These are phyloP conservation scores for Didymella pomorum DNA, from an alignment of 2,329 filamentous ascomycete genomes.

Conservation along the genomic window DNA sequence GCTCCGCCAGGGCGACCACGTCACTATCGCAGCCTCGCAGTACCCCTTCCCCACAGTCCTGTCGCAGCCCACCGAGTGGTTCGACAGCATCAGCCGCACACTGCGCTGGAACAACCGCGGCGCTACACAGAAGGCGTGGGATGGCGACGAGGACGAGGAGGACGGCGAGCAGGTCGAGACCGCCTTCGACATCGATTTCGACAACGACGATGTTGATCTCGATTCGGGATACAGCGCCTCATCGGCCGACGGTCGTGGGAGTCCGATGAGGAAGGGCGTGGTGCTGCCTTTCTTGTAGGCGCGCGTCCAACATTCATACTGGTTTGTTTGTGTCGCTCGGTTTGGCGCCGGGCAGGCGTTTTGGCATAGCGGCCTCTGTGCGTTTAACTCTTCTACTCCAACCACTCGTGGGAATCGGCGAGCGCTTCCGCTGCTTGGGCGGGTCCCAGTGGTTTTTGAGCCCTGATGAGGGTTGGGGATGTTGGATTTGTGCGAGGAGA, in stretches of 20 bases:
- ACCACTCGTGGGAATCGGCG: constrained; percentile 23
- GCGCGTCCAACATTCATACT: background rate
- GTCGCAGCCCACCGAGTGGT: constrained; percentile 90
- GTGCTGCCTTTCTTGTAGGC: constrained; percentile 44
- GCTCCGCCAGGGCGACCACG: constrained; percentile 89
- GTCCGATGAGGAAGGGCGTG: constrained; percentile 48
- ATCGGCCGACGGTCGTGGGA: constrained; percentile 43
- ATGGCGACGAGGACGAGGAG: constrained; percentile 55
- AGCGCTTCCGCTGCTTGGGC: constrained; percentile 38
- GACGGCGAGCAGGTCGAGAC: constrained; percentile 59
- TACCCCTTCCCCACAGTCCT: constrained; percentile 98
- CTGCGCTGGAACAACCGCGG: constrained; percentile 94
- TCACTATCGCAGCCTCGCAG: constrained; percentile 93
- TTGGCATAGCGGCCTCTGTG: constrained; percentile 9
- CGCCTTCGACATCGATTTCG: constrained; percentile 95
- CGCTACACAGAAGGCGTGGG: constrained; percentile 88
- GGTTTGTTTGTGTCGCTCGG: background rate
- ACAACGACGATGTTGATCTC: constrained; percentile 59
- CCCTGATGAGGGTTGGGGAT: constrained; percentile 8
- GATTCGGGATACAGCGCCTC: constrained; percentile 53
- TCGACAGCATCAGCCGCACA: constrained; percentile 91
- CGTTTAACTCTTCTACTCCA: constrained; percentile 14
- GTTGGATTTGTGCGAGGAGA: constrained; percentile 1
- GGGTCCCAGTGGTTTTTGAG: constrained; percentile 39
- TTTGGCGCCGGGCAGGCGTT: constrained; percentile 9